Percentiles rank a stretch among this genome's conserved stretches.
Evolutionary conservation across 768 basidiomycete genomes (phyloP).

Genomic region (Macrolepiota albuminosa): DNA sequence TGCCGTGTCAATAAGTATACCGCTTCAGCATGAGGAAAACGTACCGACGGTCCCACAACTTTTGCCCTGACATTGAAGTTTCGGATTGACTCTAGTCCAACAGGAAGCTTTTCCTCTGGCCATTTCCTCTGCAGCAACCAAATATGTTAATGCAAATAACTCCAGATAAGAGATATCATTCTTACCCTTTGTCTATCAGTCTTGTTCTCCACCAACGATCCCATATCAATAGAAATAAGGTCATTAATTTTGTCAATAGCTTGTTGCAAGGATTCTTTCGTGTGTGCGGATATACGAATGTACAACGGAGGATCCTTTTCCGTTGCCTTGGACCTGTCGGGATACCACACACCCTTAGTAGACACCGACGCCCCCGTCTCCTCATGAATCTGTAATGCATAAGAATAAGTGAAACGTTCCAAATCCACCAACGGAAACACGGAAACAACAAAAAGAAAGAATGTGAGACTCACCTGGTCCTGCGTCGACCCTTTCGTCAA

Average conservation of each 20-base stretch:
- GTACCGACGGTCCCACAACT: conserved; percentile 89
- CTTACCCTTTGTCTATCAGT: conserved; percentile 63
- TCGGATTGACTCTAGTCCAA: conserved; percentile 83
- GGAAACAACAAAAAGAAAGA: neutral
- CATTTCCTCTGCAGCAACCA: conserved; percentile 69
- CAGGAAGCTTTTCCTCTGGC: conserved; percentile 94
- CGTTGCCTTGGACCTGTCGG: conserved; percentile 85
- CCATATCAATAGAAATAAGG: conserved; percentile 67
- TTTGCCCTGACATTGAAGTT: conserved; percentile 99
- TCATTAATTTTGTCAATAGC: conserved; percentile 75
- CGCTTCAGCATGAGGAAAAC: conserved; percentile 17
- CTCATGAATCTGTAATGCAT: conserved; percentile 65
- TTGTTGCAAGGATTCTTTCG: conserved; percentile 57
- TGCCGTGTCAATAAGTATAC: neutral
- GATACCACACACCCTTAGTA: conserved; percentile 96
- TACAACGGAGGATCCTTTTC: conserved; percentile 93
- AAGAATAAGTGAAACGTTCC: neutral
- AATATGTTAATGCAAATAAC: neutral
- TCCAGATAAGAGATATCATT: conserved; percentile 30
- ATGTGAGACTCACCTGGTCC: conserved; percentile 57
- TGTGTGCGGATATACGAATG: conserved; percentile 82
- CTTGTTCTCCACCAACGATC: conserved; percentile 78
- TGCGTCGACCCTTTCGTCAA: conserved; percentile 93
- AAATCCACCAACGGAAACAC: neutral
- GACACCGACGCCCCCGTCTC: conserved; percentile 91